These are phyloP conservation scores for Euphorbia pulcherrima DNA, from an alignment of 345 rosid species.

Conservation along the genomic window DNA sequence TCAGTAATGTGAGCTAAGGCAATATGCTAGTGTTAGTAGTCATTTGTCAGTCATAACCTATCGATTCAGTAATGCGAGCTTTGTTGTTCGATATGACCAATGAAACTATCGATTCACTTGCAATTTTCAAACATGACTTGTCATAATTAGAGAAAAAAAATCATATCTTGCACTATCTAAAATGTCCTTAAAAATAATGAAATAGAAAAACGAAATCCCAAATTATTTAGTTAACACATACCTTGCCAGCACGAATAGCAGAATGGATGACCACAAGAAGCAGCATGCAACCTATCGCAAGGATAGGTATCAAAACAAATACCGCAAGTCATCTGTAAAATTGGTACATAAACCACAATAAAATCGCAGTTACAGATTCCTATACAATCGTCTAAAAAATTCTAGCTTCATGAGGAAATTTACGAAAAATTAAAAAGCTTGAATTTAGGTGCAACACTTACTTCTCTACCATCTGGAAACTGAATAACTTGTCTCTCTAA, in stretches of 20 bases:
- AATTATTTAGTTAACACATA: neutral
- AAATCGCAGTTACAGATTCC: neutral
- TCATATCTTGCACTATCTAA: neutral
- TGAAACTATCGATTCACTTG: neutral
- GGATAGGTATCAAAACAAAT: slow-evolving; percentile 33
- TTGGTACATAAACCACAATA: neutral
- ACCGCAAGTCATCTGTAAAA: slow-evolving; percentile 30
- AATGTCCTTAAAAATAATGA: slow-evolving; percentile 6
- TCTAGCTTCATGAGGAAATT: neutral
- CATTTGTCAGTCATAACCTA: neutral
- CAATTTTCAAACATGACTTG: neutral
- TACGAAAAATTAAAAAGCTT: neutral
- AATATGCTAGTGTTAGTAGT: neutral
- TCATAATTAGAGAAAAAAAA: neutral
- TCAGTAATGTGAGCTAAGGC: neutral
- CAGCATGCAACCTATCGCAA: slow-evolving; percentile 20
- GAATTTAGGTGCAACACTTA: slow-evolving; percentile 2
- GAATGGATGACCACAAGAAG: slow-evolving; percentile 36
- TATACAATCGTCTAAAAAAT: neutral
- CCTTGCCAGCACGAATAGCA: slow-evolving; percentile 33
- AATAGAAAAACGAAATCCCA: neutral
- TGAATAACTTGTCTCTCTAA: slow-evolving; percentile 18
- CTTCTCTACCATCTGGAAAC: slow-evolving; percentile 28
- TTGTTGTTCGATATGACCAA: neutral
- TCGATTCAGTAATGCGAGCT: no score